A percentile compares a stretch with the other conserved stretches of the same genome.
Conservation (phyloP, 2,329 filamentous ascomycete genomes). For the Ustulina deusta region DNA sequence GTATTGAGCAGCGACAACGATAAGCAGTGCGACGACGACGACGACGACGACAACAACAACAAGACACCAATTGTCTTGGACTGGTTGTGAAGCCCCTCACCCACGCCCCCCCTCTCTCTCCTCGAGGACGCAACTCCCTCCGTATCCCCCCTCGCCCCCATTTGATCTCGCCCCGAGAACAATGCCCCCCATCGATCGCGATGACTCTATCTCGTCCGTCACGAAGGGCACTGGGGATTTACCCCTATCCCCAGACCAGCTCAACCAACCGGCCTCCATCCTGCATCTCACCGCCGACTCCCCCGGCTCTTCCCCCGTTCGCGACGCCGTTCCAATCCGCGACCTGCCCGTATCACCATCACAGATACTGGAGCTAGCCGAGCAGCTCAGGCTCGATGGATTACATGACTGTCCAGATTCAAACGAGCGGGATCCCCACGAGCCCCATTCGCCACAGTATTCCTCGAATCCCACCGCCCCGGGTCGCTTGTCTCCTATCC, state of each 20-base stretch:
- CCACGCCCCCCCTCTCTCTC: background rate
- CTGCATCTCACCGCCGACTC: conserved; percentile 38
- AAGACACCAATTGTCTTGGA: conserved; percentile 1
- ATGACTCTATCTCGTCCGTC: conserved; percentile 54
- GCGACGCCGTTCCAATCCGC: conserved; percentile 38
- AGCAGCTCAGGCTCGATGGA: conserved; percentile 36
- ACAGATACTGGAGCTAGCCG: conserved; percentile 41
- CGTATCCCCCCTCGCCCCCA: background rate
- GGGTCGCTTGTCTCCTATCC: conserved; percentile 35
- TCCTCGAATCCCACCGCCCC: conserved; percentile 37
- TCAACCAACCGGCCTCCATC: conserved; percentile 43
- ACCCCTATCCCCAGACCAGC: conserved; percentile 43
- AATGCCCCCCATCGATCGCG: conserved; percentile 45
- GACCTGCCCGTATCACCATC: conserved; percentile 43
- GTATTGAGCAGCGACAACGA: conserved; percentile 4
- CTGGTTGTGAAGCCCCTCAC: background rate
- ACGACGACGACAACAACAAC: background rate
- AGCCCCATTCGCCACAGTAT: conserved; percentile 47
- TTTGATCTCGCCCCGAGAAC: conserved; percentile 21
- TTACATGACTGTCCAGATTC: conserved; percentile 56
- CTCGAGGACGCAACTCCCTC: background rate
- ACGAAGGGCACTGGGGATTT: conserved; percentile 48
- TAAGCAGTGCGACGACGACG: background rate
- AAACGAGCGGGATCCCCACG: conserved; percentile 51
- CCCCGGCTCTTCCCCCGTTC: conserved; percentile 44